These are phyloP conservation scores for Tylopilus rubrobrunneus DNA, from an alignment of 768 basidiomycete genomes.

Conservation along the genomic window DNA sequence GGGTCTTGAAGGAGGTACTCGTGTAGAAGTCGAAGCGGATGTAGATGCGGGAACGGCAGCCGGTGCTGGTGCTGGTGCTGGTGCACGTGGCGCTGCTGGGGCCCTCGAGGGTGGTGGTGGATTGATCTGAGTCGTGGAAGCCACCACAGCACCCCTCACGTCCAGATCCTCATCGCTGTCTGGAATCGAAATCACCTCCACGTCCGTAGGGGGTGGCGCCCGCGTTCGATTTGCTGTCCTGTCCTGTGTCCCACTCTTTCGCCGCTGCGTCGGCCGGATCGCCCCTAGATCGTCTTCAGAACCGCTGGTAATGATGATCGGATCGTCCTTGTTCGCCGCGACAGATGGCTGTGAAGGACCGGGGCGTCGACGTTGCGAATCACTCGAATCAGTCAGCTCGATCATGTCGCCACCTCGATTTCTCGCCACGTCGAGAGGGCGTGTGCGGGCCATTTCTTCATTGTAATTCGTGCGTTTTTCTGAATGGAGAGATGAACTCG, in stretches of 20 bases:
- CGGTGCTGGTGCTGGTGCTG: background rate
- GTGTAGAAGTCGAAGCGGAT: background rate
- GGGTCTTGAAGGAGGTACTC: background rate
- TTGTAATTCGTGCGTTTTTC: slow-evolving; percentile 11
- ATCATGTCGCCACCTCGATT: slow-evolving; percentile 4
- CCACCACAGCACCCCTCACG: background rate
- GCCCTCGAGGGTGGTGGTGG: background rate
- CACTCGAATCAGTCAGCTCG: slow-evolving; percentile 27
- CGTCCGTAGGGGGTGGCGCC: slow-evolving; percentile 6
- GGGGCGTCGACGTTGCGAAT: background rate
- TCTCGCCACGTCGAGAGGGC: slow-evolving; percentile 12
- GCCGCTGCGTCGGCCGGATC: background rate
- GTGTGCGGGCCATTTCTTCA: slow-evolving; percentile 2
- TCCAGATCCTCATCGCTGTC: slow-evolving; percentile 23
- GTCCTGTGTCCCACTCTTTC: background rate
- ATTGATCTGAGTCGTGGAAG: background rate
- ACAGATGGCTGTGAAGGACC: slow-evolving; percentile 4
- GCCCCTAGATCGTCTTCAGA: slow-evolving; percentile 13
- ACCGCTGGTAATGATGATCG: slow-evolving; percentile 25
- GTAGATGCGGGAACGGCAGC: background rate
- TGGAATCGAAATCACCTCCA: slow-evolving; percentile 28
- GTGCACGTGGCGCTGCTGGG: background rate
- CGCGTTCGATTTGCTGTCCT: background rate
- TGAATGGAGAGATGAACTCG: background rate
- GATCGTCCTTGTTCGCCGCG: slow-evolving; percentile 2